Evolutionary conservation across 1,139 yeast genomes (phyloP), one percentile per base, ranked within the genome.

Genomic region (Lodderomyces parapsilosis): DNA sequence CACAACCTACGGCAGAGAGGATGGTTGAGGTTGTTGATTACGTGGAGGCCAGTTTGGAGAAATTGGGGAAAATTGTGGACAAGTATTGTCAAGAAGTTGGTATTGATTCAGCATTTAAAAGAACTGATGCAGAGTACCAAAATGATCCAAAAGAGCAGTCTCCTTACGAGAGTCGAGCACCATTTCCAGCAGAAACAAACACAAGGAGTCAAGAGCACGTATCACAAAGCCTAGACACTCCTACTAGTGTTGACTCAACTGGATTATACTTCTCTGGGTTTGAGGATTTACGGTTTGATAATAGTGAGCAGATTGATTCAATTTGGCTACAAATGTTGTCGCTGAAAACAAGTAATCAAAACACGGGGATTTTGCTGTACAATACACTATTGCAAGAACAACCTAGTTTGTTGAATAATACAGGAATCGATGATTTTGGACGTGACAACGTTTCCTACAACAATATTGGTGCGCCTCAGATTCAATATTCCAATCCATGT

Each of bases 261-360:
- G 48, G 44, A 1, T 33, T 49, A 18, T 47, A 40, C 35, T 41
- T 43, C n/a, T 28, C 52, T 4, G 51, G 48, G 27, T 43, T 47
- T 42, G 54, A 51, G 33, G 57, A 59, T 41, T 44, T 62, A 19
- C 56, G 59, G 35, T 57, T 57, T 38, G 57, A 65, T 31, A 59
- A 60, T 34, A 60, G 64, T 40, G 60, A 59, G 1, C 71, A 69
- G 40, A 64, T 68, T 13, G 77, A 71, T 51, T 60, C 63, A 40
- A 48, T 69, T 14, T 71, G 76, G 76, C 50, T 63, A 35, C 70
- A 66, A 44, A 59, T 70, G 55, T 57, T 68, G 22, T 44, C 45
- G 4, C 39, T 39, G 39, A 47, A 39, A 25, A 44, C 36, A 18
- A 35, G 25, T 18, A 32, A 38, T n/a, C 47, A 43, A 33, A 40